Evolutionary conservation across 2,329 filamentous ascomycete genomes (phyloP).

Genomic region (Leptographium galeiforme): DNA sequence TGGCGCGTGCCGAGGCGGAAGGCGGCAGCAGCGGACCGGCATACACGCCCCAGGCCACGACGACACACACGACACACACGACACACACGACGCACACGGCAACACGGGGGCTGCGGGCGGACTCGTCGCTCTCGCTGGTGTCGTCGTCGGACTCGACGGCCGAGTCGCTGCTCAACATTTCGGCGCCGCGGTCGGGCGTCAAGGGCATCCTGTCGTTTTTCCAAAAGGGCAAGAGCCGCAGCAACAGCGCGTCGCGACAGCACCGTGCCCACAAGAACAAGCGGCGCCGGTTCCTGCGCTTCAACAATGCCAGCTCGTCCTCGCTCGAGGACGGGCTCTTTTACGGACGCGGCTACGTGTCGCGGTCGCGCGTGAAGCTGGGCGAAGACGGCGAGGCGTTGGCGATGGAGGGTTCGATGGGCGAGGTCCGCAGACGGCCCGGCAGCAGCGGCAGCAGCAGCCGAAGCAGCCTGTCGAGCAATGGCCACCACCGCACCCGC

Average conservation of each 20-base stretch:
- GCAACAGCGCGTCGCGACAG: conserved; percentile 9
- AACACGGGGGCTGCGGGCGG: conserved; percentile 5
- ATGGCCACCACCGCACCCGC: too few relatives aligned
- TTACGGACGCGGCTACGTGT: conserved; percentile 36
- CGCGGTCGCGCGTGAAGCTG: conserved; percentile 10
- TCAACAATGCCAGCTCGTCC: conserved; percentile 38
- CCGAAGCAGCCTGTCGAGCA: too few relatives aligned
- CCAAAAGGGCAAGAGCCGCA: conserved; percentile 11
- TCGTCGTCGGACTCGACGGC: conserved; percentile 18
- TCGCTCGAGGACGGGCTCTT: conserved; percentile 42
- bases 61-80: background rate
- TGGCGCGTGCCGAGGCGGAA: background rate
- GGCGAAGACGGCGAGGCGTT: background rate
- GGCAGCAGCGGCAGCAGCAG: background rate
- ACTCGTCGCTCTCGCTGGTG: conserved; percentile 11
- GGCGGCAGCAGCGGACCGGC: background rate
- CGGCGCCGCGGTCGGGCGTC: conserved; percentile 15
- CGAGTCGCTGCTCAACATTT: conserved; percentile 21
- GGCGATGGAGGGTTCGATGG: too few relatives aligned
- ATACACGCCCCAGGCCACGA: background rate
- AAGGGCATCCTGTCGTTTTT: conserved; percentile 22
- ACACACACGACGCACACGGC: background rate
- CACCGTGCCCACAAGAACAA: conserved; percentile 15
- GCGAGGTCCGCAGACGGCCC: too few relatives aligned
- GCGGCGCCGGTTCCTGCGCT: conserved; percentile 31